phyloP scores from a whole-genome alignment of 2,329 filamentous ascomycete genomes.

The Penicillium sp. region DNA sequence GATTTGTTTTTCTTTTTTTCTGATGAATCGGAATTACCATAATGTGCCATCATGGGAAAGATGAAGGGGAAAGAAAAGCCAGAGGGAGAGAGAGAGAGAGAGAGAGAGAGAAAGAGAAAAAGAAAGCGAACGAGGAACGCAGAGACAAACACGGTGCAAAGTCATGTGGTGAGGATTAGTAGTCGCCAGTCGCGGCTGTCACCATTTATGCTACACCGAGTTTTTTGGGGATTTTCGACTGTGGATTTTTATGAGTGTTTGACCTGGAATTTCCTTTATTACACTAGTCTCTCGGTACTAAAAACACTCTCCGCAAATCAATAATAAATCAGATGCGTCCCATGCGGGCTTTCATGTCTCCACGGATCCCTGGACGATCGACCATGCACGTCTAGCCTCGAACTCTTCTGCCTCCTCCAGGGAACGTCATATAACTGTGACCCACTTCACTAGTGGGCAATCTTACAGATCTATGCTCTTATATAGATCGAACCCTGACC shows the following conservation, averaged over 20 bases:
- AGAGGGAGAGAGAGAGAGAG: neutral
- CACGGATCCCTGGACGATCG: slow-evolving; percentile 18
- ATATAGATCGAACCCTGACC: neutral
- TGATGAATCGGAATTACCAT: too few species aligned
- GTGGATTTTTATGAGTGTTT: too few species aligned
- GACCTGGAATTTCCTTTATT: neutral
- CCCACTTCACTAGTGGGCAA: slow-evolving; percentile 1
- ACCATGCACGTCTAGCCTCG: slow-evolving; percentile 19
- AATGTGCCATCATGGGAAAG: too few species aligned
- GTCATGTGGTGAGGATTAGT: neutral
- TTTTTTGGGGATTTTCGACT: neutral
- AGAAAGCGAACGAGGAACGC: neutral
- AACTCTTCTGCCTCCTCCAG: slow-evolving; percentile 5
- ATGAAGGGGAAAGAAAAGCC: too few species aligned
- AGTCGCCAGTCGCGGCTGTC: slow-evolving; percentile 26
- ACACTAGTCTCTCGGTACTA: neutral
- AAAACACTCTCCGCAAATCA: neutral
- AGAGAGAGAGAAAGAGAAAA: neutral
- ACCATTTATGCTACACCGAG: slow-evolving; percentile 11
- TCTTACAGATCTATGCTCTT: slow-evolving; percentile 1
- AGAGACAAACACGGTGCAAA: neutral
- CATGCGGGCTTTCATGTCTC: slow-evolving; percentile 12
- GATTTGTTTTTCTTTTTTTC: slow-evolving; percentile 5
- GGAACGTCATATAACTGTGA: slow-evolving; percentile 1
- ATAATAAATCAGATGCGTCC: slow-evolving; percentile 13